Evolutionary conservation across 108 stramenopile genomes (phyloP).

Genomic region (Skeletonema costatum): DNA sequence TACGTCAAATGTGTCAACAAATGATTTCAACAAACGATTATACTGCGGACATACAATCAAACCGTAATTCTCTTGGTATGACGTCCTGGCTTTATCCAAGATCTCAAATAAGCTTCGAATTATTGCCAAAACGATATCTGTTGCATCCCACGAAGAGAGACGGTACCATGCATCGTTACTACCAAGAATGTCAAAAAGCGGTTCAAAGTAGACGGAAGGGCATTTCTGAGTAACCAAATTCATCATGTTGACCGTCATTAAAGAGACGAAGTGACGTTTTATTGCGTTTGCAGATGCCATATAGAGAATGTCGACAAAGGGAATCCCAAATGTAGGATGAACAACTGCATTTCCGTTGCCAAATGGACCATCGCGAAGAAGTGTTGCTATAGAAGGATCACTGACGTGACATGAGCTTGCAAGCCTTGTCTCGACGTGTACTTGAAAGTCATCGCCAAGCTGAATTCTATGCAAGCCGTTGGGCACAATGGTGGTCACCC

Average conservation of each 20-base stretch:
- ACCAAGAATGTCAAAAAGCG: slow-evolving; percentile 43
- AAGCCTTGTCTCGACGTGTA: slow-evolving; percentile 77
- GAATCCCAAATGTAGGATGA: slow-evolving; percentile 10
- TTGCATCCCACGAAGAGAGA: slow-evolving; percentile 32
- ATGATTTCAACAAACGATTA: slow-evolving; percentile 31
- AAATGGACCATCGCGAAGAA: slow-evolving; percentile 60
- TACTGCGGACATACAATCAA: slow-evolving; percentile 27
- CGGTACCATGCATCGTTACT: slow-evolving; percentile 36
- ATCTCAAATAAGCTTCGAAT: slow-evolving; percentile 46
- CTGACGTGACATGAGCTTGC: slow-evolving; percentile 70
- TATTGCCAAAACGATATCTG: slow-evolving; percentile 18
- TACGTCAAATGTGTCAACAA: slow-evolving; percentile 46
- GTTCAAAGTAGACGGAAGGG: slow-evolving; percentile 41
- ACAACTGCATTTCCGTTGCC: slow-evolving; percentile 5
- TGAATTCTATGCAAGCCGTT: slow-evolving; percentile 83
- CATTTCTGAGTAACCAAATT: slow-evolving; percentile 19
- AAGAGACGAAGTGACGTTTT: slow-evolving; percentile 34
- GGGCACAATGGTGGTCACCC: slow-evolving; percentile 79
- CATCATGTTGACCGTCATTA: slow-evolving; percentile 28
- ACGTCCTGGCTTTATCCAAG: slow-evolving; percentile 40
- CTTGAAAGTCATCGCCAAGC: slow-evolving; percentile 67
- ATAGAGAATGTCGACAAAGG: slow-evolving; percentile 38
- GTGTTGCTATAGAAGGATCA: slow-evolving; percentile 71
- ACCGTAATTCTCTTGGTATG: slow-evolving; percentile 24
- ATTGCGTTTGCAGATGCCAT: slow-evolving; percentile 38